Evolutionary conservation across 2,329 filamentous ascomycete species (phyloP).

Genomic region (Colletotrichum lindemuthianum): DNA sequence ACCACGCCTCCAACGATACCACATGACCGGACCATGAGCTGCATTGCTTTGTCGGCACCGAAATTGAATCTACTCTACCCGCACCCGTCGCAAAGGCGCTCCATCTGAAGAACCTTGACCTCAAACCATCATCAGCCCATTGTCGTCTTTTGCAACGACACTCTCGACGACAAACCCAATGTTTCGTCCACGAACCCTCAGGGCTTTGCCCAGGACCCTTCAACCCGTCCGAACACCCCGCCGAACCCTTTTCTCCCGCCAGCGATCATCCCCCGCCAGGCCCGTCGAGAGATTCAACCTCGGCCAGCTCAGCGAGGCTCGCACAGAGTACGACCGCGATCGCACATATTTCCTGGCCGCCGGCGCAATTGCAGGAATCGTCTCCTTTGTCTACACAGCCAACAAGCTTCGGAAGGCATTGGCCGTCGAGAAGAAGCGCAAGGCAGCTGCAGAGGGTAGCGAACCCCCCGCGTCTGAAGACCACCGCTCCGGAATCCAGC

Average conservation of each 20-base stretch:
- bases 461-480: not conserved
- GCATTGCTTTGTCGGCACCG: constrained; percentile 27
- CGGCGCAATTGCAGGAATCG: constrained; percentile 59
- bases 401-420: constrained; percentile 60
- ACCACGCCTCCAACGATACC: constrained; percentile 10
- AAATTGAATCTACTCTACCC: constrained; percentile 20
- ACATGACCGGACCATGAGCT: constrained; percentile 28
- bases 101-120: constrained; percentile 25
- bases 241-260: constrained; percentile 49
- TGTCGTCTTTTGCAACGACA: not conserved
- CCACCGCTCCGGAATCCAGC: constrained; percentile 39
- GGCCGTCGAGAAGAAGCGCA: constrained; percentile 43
- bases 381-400: constrained; percentile 62
- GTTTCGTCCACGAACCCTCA: constrained; percentile 42
- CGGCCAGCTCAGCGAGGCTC: constrained; percentile 55
- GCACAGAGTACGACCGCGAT: constrained; percentile 61
- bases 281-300: constrained; percentile 62
- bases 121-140: constrained; percentile 20
- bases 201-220: constrained; percentile 39
- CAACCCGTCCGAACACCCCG: constrained; percentile 36
- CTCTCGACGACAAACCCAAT: constrained; percentile 36
- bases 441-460: constrained; percentile 33
- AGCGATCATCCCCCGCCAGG: constrained; percentile 42
- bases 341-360: constrained; percentile 62
- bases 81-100: constrained; percentile 14